Evolutionary conservation across 2,329 filamentous ascomycete genomes (phyloP).

Genomic region (Tolypocladium paradoxum): DNA sequence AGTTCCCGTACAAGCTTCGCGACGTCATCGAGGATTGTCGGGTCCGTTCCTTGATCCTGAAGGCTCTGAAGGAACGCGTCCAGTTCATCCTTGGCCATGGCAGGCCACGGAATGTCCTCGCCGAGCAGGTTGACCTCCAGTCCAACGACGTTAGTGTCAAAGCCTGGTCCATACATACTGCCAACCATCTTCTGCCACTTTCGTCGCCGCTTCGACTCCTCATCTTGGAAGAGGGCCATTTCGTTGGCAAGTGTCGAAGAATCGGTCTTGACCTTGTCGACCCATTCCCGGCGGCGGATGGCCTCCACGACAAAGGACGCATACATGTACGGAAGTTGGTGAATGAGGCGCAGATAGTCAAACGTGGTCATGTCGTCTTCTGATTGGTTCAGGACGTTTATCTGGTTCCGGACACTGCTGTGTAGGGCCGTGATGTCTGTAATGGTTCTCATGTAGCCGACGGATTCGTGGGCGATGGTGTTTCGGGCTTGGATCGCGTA

Average conservation of each 20-base stretch:
- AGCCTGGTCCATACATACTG: slow-evolving; percentile 56
- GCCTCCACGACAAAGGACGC: slow-evolving; percentile 82
- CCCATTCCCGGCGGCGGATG: slow-evolving; percentile 79
- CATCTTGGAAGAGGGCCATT: slow-evolving; percentile 83
- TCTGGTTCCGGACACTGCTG: slow-evolving; percentile 58
- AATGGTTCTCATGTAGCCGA: slow-evolving; percentile 72
- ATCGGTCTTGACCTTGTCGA: slow-evolving; percentile 79
- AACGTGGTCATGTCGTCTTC: slow-evolving; percentile 72
- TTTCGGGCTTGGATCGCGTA: slow-evolving; percentile 58
- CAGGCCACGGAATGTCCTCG: slow-evolving; percentile 71
- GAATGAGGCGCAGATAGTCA: slow-evolving; percentile 67
- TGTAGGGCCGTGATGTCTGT: slow-evolving; percentile 70
- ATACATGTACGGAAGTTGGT: slow-evolving; percentile 80
- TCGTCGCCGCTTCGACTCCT: slow-evolving; percentile 77
- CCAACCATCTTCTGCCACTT: slow-evolving; percentile 86
- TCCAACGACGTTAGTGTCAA: slow-evolving; percentile 60
- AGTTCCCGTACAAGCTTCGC: slow-evolving; percentile 69
- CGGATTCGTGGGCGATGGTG: slow-evolving; percentile 50
- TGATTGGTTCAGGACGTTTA: slow-evolving; percentile 60
- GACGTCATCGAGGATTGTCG: slow-evolving; percentile 59
- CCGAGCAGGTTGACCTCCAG: slow-evolving; percentile 80
- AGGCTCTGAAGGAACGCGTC: slow-evolving; percentile 61
- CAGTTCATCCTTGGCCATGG: slow-evolving; percentile 64
- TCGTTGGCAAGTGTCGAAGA: slow-evolving; percentile 84
- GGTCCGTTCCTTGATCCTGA: slow-evolving; percentile 53